A percentile compares a stretch with the other conserved stretches of the same genome.
Evolutionary conservation across 495 filamentous ascomycete genomes (phyloP).

Genomic region (Friedmanniomyces endolithicus): DNA sequence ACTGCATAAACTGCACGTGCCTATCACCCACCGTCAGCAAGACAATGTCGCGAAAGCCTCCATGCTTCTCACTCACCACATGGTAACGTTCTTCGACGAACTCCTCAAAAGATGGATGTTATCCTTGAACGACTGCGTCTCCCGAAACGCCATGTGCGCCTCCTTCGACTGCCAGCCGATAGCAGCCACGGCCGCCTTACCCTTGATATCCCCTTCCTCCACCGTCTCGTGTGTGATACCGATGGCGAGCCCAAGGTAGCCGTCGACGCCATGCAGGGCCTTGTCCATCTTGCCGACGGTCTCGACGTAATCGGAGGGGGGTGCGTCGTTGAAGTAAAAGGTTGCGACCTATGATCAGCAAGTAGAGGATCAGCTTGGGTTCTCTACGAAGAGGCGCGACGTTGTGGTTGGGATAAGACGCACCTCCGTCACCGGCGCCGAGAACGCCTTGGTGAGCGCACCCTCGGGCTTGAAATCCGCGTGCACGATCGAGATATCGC

Average conservation of each 20-base stretch:
- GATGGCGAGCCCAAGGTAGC: background rate
- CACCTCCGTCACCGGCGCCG: conserved; percentile 18
- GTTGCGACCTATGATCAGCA: background rate
- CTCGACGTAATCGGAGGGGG: conserved; percentile 11
- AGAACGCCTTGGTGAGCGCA: background rate
- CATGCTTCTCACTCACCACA: conserved; percentile 8
- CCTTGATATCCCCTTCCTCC: conserved; percentile 16
- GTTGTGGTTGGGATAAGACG: background rate
- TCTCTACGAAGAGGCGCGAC: too few species aligned
- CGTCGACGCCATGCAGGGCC: conserved; percentile 1
- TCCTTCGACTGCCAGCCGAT: conserved; percentile 17
- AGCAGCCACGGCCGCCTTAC: conserved; percentile 9
- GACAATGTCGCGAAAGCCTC: too few species aligned
- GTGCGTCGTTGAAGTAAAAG: conserved; percentile 18
- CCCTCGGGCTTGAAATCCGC: conserved; percentile 17
- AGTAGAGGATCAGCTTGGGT: background rate
- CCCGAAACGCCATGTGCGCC: conserved; percentile 14
- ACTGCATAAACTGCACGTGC: conserved; percentile 6
- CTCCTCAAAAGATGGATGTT: conserved; percentile 16
- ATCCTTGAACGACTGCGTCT: conserved; percentile 17
- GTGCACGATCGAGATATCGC: conserved; percentile 6
- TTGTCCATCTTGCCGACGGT: conserved; percentile 5
- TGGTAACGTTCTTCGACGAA: conserved; percentile 13
- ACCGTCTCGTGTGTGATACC: conserved; percentile 19
- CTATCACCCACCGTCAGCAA: background rate